A percentile compares a stretch with the other conserved stretches of the same genome.
These are phyloP conservation scores for Lactuca sativa DNA, from an alignment of 129 eudicot species.

Conservation along the genomic window DNA sequence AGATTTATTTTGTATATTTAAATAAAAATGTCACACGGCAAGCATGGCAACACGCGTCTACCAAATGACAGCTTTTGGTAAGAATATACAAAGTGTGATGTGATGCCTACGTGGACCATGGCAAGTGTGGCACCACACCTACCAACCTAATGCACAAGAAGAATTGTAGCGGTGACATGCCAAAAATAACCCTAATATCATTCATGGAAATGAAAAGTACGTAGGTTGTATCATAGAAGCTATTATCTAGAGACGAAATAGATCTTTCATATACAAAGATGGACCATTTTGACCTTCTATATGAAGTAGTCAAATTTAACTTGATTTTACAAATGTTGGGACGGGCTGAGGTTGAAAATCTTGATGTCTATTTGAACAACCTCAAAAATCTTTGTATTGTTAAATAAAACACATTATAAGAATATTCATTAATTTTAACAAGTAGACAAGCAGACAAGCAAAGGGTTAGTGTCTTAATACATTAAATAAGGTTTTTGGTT, in stretches of 20 bases:
- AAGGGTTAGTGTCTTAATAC: no score
- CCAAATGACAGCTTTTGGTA: no score
- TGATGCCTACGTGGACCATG: no score
- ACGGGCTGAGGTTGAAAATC: slow-evolving; percentile 64
- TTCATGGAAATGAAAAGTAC: slow-evolving; percentile 92
- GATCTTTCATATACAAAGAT: slow-evolving; percentile 51
- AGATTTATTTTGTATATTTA: no score
- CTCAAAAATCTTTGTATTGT: slow-evolving; percentile 55
- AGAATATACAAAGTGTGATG: no score
- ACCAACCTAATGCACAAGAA: slow-evolving; percentile 99
- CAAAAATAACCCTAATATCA: slow-evolving; percentile 79
- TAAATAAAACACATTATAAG: no score
- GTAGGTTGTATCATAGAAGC: slow-evolving; percentile 95
- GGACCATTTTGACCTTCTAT: slow-evolving; percentile 76
- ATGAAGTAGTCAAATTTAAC: slow-evolving; percentile 80
- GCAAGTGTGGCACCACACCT: no score
- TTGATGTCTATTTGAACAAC: slow-evolving; percentile 50
- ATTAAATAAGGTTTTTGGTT: no score
- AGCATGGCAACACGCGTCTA: no score
- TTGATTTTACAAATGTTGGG: slow-evolving; percentile 85
- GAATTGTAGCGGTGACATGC: slow-evolving; percentile 96
- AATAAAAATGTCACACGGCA: no score
- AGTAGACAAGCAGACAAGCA: no score
- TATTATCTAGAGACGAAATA: slow-evolving; percentile 70
- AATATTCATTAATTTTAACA: no score